Conservation (phyloP, 495 filamentous ascomycete species). For the Alectoria sarmentosa region DNA sequence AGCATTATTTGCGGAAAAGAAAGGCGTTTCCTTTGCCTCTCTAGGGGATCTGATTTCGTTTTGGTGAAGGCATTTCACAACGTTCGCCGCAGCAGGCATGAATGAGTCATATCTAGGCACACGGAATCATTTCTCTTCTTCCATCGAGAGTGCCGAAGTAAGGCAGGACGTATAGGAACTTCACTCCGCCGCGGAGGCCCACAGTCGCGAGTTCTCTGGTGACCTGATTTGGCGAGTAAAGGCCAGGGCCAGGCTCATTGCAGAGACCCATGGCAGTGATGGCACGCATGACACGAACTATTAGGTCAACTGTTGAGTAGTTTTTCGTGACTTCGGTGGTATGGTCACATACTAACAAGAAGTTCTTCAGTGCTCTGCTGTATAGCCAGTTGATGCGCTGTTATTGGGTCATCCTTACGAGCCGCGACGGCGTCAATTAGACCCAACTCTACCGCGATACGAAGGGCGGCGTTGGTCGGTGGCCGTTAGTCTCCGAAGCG, state of each 20-base stretch:
- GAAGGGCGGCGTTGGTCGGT: conserved; percentile 10
- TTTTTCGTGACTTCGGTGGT: not conserved
- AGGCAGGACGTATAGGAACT: conserved; percentile 24
- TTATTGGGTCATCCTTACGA: conserved; percentile 14
- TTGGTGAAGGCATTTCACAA: conserved; percentile 27
- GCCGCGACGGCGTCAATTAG: conserved; percentile 9
- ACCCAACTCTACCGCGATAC: conserved; percentile 15
- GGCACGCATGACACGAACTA: conserved; percentile 28
- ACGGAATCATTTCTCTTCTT: conserved; percentile 1
- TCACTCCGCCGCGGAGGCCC: conserved; percentile 27
- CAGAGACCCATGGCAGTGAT: conserved; percentile 26
- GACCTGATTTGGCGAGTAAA: conserved; percentile 25
- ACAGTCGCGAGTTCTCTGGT: conserved; percentile 26
- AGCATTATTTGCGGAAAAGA: conserved; percentile 27
- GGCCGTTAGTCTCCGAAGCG: conserved; percentile 1
- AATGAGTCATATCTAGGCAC: conserved; percentile 16
- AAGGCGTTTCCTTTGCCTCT: conserved; percentile 21
- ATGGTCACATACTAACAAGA: conserved; percentile 10
- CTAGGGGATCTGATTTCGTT: conserved; percentile 25
- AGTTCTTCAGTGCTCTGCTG: conserved; percentile 6
- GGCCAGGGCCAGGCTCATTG: conserved; percentile 25
- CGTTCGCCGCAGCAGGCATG: conserved; percentile 23
- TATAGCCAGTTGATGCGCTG: conserved; percentile 8
- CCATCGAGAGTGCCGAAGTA: not conserved
- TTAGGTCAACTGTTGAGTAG: no score